Conservation (phyloP, 164 flowering plant genomes). For the Hamamelis virginiana region DNA sequence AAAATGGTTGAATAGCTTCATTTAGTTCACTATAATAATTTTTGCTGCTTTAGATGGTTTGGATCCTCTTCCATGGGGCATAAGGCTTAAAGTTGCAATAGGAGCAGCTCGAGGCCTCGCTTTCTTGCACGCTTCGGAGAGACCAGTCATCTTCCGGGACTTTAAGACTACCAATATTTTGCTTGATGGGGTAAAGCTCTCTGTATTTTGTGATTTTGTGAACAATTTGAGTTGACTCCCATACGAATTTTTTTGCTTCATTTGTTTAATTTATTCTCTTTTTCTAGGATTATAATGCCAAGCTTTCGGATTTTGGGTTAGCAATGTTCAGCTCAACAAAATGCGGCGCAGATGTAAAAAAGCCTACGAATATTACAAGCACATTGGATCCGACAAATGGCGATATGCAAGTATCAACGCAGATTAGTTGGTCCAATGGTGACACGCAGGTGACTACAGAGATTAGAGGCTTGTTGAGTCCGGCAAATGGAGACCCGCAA, state of each 20-base stretch:
- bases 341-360: no score
- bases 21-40: neutral
- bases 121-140: slow-evolving; percentile 48
- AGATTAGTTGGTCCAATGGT: no score
- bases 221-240: neutral
- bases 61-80: slow-evolving; percentile 50
- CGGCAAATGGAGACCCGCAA: no score
- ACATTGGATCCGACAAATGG: no score
- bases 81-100: slow-evolving; percentile 48
- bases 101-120: slow-evolving; percentile 57
- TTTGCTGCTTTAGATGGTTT: slow-evolving; percentile 29
- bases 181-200: slow-evolving; percentile 40
- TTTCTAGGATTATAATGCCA: slow-evolving; percentile 37
- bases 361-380: no score
- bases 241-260: neutral
- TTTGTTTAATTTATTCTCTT: no score
- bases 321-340: no score
- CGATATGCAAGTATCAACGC: no score
- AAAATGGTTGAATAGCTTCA: no score
- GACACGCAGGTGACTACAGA: no score
- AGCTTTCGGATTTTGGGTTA: slow-evolving; percentile 55
- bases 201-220: no score
- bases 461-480: no score
- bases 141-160: slow-evolving; percentile 51
- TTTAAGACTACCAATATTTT: slow-evolving; percentile 57